Evolutionary conservation across 768 basidiomycete genomes (phyloP).

Genomic region (Boletus tomentosulus): DNA sequence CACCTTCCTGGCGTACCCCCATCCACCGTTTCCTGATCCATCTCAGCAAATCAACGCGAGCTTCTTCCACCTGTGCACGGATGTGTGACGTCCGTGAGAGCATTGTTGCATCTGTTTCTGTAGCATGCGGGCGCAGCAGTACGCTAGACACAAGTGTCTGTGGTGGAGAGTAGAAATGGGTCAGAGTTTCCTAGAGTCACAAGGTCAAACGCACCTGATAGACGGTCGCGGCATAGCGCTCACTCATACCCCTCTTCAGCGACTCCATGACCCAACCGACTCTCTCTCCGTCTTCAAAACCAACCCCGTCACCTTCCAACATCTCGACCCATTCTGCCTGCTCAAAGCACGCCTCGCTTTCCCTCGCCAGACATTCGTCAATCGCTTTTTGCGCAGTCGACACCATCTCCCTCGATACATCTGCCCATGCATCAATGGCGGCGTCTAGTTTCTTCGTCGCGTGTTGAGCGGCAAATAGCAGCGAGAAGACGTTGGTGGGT

Average conservation of each 20-base stretch:
- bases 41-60: slow-evolving; percentile 39
- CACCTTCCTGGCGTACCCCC: slow-evolving; percentile 66
- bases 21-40: slow-evolving; percentile 83
- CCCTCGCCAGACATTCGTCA: slow-evolving; percentile 55
- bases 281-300: slow-evolving; percentile 75
- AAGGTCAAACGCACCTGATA: slow-evolving; percentile 61
- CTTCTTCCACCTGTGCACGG: slow-evolving; percentile 68
- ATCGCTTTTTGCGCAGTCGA: slow-evolving; percentile 54
- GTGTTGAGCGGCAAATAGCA: slow-evolving; percentile 64
- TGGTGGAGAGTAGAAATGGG: neutral
- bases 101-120: slow-evolving; percentile 55
- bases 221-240: slow-evolving; percentile 57
- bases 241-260: slow-evolving; percentile 56
- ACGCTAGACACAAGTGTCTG: slow-evolving; percentile 72
- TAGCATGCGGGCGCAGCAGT: slow-evolving; percentile 62
- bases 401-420: slow-evolving; percentile 55
- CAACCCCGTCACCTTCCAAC: slow-evolving; percentile 66
- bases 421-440: slow-evolving; percentile 51
- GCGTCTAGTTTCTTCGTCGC: slow-evolving; percentile 52
- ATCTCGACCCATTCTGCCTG: slow-evolving; percentile 70
- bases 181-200: neutral
- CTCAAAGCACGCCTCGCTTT: slow-evolving; percentile 63
- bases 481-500: slow-evolving; percentile 59
- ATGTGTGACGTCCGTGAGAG: slow-evolving; percentile 67
- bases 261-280: slow-evolving; percentile 74